These are phyloP conservation scores for Senna siamea DNA, from an alignment of 306 rosid species.

Conservation along the genomic window DNA sequence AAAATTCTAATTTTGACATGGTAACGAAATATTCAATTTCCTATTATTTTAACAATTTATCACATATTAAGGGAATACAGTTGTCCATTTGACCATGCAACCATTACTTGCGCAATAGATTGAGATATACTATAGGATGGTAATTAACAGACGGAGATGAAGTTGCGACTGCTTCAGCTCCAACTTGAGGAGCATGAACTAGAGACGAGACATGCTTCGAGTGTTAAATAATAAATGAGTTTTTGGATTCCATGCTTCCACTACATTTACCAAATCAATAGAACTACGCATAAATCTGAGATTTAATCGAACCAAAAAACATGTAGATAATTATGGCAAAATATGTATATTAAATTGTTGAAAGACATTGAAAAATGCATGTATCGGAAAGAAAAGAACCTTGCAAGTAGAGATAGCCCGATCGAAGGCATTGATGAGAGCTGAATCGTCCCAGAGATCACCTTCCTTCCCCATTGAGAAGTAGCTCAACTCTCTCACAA, in stretches of 20 bases:
- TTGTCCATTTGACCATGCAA: neutral
- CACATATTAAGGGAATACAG: neutral
- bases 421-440: slow-evolving; percentile 79
- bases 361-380: neutral
- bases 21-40: slow-evolving; percentile 6
- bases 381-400: slow-evolving; percentile 40
- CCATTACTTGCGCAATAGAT: neutral
- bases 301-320: neutral
- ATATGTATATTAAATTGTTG: neutral
- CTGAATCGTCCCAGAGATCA: slow-evolving; percentile 86
- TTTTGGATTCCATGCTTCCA: neutral
- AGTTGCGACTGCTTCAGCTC: neutral
- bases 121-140: neutral
- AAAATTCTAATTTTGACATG: neutral
- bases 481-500: neutral
- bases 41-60: neutral
- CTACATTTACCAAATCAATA: neutral
- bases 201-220: neutral
- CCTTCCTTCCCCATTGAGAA: slow-evolving; percentile 63
- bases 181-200: neutral
- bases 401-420: slow-evolving; percentile 72
- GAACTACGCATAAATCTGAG: neutral
- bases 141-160: neutral
- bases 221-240: neutral
- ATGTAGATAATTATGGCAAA: neutral